Percentiles rank a stretch among this genome's conserved stretches.
Conservation (phyloP, 495 filamentous ascomycete species). For the Talaromyces adpressus region DNA sequence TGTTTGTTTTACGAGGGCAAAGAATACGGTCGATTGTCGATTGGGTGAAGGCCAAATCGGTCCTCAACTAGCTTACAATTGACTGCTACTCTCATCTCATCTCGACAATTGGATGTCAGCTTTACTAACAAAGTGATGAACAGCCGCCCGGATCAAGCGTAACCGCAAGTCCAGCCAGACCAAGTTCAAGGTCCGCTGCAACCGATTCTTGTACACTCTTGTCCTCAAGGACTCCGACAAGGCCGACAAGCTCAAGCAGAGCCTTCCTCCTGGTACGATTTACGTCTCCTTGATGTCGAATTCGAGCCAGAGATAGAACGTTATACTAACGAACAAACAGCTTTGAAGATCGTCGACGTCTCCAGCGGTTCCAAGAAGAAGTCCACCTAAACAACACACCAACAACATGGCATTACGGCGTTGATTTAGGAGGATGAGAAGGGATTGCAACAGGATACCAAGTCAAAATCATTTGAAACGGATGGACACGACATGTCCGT, state of each 20-base stretch:
- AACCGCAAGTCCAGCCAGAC: conserved; percentile 77
- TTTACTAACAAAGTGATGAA: conserved; percentile 19
- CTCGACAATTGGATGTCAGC: conserved; percentile 19
- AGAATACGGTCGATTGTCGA: background rate
- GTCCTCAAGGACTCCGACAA: conserved; percentile 96
- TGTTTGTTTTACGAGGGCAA: background rate
- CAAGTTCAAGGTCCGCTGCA: conserved; percentile 99
- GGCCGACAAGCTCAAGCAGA: conserved; percentile 99
- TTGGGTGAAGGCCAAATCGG: background rate
- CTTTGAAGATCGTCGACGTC: conserved; percentile 68
- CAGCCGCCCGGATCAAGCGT: conserved; percentile 97
- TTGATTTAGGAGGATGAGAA: background rate
- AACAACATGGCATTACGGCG: background rate
- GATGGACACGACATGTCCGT: background rate
- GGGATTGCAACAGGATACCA: background rate
- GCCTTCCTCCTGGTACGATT: conserved; percentile 80
- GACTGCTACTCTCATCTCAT: background rate
- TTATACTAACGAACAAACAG: conserved; percentile 30
- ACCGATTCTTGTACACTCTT: conserved; percentile 90
- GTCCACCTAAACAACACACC: conserved; percentile 15
- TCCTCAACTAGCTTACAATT: background rate
- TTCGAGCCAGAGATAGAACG: background rate
- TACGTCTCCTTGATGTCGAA: too few species aligned
- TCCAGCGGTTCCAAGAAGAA: conserved; percentile 67
- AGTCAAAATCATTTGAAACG: background rate